Evolutionary conservation across 2,329 filamentous ascomycete genomes (phyloP), one percentile per base, ranked within the genome.

Genomic region (Fusarium euwallaceae): DNA sequence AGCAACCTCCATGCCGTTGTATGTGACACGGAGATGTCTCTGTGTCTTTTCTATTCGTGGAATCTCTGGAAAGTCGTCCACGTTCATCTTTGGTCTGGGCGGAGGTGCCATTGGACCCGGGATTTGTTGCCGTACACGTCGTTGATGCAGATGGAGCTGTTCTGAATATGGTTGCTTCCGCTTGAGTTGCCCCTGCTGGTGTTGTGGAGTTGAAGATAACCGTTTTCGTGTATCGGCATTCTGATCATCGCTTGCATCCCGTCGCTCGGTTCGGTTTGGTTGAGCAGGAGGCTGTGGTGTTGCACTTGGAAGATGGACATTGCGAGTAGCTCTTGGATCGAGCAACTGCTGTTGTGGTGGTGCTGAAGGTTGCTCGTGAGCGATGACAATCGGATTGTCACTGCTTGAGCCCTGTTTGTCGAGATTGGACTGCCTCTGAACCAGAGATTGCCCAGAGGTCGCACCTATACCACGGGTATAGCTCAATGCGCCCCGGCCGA

Each of bases 41-140:
- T 84, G 78, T 6, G 86, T 89, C 76, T 83, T 85, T 77, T 92
- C 88, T 66, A 91, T 83, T 41, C 87, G 80, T 1, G 90, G 90
- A 32, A 90, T 90, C 27, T 90, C 86, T 14, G 90, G 90, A 75
- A 91, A 91, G 64, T 82, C 85, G 75, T 88, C 87, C 9, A 90
- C 89, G 72, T 91, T 90, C 70, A 91, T 81, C 74, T 53, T 61
- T 32, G 61, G 39, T 41, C 27, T 56, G 7, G 22, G 59, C 22
- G 64, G 45, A 27, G 29, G 56, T 32, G 32, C 24, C 32, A 62
- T 62, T 32, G 34, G 36, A 5, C 58, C 58, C 9, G 53, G 8
- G 27, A 37, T 5, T 53, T 5, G 37, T 32, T 55, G 48, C 20
- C n/a, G 22, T 14, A 14, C n/a, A 32, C 32, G 34, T 51, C 24